Conservation (phyloP, 2,329 filamentous ascomycete genomes). For the Pyricularia sp. region DNA sequence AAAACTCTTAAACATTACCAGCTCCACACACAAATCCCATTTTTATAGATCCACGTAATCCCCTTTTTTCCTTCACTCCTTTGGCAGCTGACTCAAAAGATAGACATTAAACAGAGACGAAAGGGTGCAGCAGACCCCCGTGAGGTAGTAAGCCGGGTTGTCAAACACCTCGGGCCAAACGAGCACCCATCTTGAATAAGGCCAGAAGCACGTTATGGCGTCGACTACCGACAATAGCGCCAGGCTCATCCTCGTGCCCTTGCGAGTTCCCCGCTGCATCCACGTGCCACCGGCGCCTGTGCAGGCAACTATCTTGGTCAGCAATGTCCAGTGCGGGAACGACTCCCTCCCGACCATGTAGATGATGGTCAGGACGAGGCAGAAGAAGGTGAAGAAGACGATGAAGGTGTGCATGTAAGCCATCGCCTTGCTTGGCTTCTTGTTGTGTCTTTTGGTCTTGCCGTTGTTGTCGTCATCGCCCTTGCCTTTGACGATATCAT, state of each 20-base stretch:
- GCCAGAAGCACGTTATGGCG: slow-evolving; percentile 1
- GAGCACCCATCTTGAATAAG: slow-evolving; percentile 1
- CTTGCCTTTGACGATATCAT: neutral
- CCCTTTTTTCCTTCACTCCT: neutral
- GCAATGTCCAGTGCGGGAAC: slow-evolving; percentile 6
- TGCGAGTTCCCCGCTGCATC: slow-evolving; percentile 4
- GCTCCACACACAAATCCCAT: too few relatives aligned
- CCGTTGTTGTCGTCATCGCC: neutral
- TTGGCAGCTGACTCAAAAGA: neutral
- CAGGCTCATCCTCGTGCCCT: slow-evolving; percentile 7
- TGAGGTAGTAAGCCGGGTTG: slow-evolving; percentile 1
- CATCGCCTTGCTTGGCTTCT: neutral
- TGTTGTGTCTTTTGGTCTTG: neutral
- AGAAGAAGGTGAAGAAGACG: slow-evolving; percentile 1
- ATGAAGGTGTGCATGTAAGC: neutral
- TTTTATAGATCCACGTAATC: too few relatives aligned
- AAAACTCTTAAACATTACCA: too few relatives aligned
- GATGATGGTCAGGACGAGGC: slow-evolving; percentile 1
- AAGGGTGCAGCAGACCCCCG: neutral
- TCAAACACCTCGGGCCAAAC: slow-evolving; percentile 4
- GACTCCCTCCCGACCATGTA: slow-evolving; percentile 1
- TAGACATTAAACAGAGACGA: slow-evolving; percentile 1
- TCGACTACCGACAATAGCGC: slow-evolving; percentile 2
- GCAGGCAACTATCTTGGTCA: slow-evolving; percentile 8
- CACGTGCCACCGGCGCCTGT: slow-evolving; percentile 6